Base-by-base conservation (phyloP, 352 stramenopile species). In the Globisporangium sylvaticum region DNA sequence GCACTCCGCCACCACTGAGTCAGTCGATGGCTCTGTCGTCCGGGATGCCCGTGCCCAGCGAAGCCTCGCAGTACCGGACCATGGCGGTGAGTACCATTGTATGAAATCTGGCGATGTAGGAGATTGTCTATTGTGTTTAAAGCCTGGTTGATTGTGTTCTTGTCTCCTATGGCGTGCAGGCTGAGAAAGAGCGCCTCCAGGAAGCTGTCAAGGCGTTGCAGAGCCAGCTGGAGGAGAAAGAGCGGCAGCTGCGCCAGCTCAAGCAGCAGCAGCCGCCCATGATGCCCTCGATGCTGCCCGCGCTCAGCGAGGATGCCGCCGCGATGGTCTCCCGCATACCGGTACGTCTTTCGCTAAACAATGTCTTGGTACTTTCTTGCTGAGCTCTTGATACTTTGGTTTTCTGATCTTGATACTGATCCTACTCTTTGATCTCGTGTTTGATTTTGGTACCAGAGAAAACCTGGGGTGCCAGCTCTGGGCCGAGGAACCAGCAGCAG, bases 121-220 rank as follows among this genome's bases (percentile, higher is more conserved):
- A 8, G 5, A 12, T 25, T 3, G 8, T 34, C 15, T 58, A 27
- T 25, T 25, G 22, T 54, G 18, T 2, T 48, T 22, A 48, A 50
- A 50, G 15, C 18, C 42, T 50, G 58, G 5, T 52, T 67, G 39
- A n/a, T 57, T 10, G 2, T 61, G 22, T 42, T 55, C 27, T 0
- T 58, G 27, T 58, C 22, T 42, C 15, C 24, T 63, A 50, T 50
- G 42, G 7, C 42, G 24, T 22, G 12, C 58, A 92, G 84, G 71
- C 73, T 20, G 85, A 93, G 68, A 94, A 91, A 58, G 85, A 94
- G 65, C 72, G 85, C 0, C 53, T 94, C 1, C 52, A 58, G 3
- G 81, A 91, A 62, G 68, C 79, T 12, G 77, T 89, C 63, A 81
- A 80, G 22, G 63, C 60, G 4, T 67, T 92, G 18, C 79, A 87